Conservation (phyloP, 73 alveolate species). For the Stentor coeruleus region DNA sequence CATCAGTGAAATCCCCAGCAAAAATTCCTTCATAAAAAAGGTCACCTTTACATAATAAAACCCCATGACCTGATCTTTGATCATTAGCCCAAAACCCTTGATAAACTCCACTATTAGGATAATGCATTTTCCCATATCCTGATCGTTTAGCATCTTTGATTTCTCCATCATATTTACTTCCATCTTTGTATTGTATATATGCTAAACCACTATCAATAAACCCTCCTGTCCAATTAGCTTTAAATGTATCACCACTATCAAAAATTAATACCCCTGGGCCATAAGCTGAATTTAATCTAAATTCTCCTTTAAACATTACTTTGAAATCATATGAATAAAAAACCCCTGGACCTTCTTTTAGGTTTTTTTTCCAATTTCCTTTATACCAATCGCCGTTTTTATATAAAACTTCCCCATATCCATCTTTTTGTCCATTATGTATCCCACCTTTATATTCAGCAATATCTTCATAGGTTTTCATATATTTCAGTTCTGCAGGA, state of each 20-base stretch:
- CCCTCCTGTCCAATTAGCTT: conserved; percentile 65
- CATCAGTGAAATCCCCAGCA: background rate
- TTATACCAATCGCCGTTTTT: conserved; percentile 85
- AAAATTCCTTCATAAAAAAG: conserved; percentile 13
- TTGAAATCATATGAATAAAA: conserved; percentile 54
- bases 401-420: conserved; percentile 58
- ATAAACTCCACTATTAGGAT: conserved; percentile 56
- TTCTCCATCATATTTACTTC: background rate
- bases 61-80: background rate
- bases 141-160: conserved; percentile 64
- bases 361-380: conserved; percentile 74
- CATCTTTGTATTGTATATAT: background rate
- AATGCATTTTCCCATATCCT: conserved; percentile 74
- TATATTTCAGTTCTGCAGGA: background rate
- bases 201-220: conserved; percentile 56
- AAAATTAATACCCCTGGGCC: conserved; percentile 60
- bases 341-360: conserved; percentile 76
- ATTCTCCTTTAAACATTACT: conserved; percentile 75
- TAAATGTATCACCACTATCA: conserved; percentile 54
- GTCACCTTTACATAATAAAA: background rate
- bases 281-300: conserved; percentile 53
- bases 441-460: background rate
- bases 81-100: conserved; percentile 70
- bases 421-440: background rate
- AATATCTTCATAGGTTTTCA: background rate